A percentile compares a stretch with the other conserved stretches of the same genome.
Conservation (phyloP, 139 green algal genomes). For the Gonium pectorale region DNA sequence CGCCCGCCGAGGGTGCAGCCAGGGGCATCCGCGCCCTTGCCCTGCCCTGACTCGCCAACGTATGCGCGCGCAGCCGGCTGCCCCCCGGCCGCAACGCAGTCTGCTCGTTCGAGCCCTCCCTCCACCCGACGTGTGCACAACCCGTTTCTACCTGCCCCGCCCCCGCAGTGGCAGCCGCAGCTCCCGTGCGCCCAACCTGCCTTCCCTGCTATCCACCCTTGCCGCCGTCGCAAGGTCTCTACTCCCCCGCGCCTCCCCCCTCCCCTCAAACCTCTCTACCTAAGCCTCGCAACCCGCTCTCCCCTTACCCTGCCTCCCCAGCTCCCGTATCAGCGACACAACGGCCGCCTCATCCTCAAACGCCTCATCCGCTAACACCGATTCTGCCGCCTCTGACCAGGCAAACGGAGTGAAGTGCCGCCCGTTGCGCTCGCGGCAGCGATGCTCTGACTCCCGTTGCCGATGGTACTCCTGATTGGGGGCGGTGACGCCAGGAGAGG, state of each 20-base stretch:
- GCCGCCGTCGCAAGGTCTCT: no score
- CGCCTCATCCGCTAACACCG: constrained; percentile 29
- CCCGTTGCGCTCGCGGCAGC: background rate
- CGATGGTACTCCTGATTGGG: constrained; percentile 10
- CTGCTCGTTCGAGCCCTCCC: no score
- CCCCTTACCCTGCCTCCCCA: constrained; percentile 28
- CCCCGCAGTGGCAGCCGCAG: no score
- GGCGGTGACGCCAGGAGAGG: background rate
- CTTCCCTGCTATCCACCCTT: no score
- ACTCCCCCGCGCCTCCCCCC: background rate
- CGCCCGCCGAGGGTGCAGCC: no score
- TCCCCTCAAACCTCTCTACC: background rate
- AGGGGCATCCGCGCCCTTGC: no score
- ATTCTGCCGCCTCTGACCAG: background rate
- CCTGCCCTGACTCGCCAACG: no score
- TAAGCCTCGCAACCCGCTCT: background rate
- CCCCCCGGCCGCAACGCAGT: no score
- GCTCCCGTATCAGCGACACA: constrained; percentile 21
- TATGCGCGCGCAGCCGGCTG: no score
- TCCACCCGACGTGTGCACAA: no score
- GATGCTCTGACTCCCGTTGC: constrained; percentile 8
- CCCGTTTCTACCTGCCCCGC: no score
- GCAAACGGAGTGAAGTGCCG: background rate
- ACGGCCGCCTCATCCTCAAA: constrained; percentile 13
- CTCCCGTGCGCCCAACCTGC: no score